phyloP scores from a whole-genome alignment of 371 early-diverging fungal species.

The Blakeslea trispora region DNA sequence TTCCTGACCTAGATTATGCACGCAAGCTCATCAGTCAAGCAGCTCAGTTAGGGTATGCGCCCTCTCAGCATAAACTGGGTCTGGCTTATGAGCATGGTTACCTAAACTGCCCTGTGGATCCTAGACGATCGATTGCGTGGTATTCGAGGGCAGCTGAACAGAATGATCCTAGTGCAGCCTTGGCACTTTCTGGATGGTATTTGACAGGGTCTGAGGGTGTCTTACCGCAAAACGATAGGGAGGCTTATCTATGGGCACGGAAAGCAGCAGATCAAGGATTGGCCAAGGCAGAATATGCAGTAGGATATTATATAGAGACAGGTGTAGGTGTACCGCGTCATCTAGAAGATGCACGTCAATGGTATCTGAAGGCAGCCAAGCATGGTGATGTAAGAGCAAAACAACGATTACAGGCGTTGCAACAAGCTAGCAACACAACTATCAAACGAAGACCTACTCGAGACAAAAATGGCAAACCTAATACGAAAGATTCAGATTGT shows the following conservation, averaged over 20 bases:
- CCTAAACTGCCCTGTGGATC: slow-evolving; percentile 80
- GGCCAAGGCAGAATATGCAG: slow-evolving; percentile 81
- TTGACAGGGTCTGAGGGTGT: slow-evolving; percentile 76
- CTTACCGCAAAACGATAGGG: slow-evolving; percentile 71
- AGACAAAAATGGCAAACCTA: slow-evolving; percentile 31
- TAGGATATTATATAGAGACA: slow-evolving; percentile 82
- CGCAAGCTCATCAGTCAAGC: slow-evolving; percentile 86
- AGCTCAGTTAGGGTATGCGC: slow-evolving; percentile 90
- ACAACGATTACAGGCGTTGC: slow-evolving; percentile 63
- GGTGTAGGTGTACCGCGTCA: slow-evolving; percentile 73
- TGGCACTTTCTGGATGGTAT: slow-evolving; percentile 89
- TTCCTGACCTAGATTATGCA: slow-evolving; percentile 84
- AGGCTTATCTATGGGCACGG: slow-evolving; percentile 88
- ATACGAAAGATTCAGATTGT: slow-evolving; percentile 34
- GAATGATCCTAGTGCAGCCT: slow-evolving; percentile 74
- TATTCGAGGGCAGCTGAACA: slow-evolving; percentile 92
- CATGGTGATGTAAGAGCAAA: slow-evolving; percentile 73
- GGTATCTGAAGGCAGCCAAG: slow-evolving; percentile 73
- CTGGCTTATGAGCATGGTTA: slow-evolving; percentile 92
- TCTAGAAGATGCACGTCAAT: slow-evolving; percentile 68
- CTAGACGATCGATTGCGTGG: slow-evolving; percentile 91
- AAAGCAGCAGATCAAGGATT: slow-evolving; percentile 80
- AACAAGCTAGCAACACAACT: slow-evolving; percentile 39
- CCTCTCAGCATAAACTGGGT: slow-evolving; percentile 90
- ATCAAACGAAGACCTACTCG: slow-evolving; percentile 31